Conservation (phyloP, 768 basidiomycete genomes). For the Suillus spraguei region DNA sequence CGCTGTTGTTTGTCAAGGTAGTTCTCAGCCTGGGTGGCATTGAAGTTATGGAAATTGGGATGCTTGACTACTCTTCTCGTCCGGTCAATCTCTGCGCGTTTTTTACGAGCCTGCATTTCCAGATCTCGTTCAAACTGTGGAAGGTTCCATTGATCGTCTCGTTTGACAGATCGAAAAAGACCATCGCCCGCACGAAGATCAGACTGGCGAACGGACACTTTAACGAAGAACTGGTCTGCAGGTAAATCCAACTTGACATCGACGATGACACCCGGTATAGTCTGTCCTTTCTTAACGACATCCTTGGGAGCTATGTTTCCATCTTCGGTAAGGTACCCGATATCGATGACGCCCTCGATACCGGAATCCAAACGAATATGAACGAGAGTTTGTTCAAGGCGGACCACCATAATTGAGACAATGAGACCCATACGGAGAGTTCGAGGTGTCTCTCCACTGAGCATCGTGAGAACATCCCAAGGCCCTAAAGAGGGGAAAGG, state of each 20-base stretch:
- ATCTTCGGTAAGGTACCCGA: conserved; percentile 59
- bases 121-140: conserved; percentile 64
- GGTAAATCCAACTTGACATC: conserved; percentile 64
- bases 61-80: conserved; percentile 92
- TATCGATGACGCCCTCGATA: conserved; percentile 77
- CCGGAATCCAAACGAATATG: conserved; percentile 89
- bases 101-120: conserved; percentile 79
- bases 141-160: conserved; percentile 67
- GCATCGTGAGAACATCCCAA: conserved; percentile 92
- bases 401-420: conserved; percentile 71
- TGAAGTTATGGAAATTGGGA: conserved; percentile 97
- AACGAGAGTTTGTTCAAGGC: conserved; percentile 53
- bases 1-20: conserved; percentile 88
- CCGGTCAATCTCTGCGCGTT: conserved; percentile 78
- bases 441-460: conserved; percentile 85
- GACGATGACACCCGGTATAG: conserved; percentile 78
- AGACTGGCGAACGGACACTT: conserved; percentile 67
- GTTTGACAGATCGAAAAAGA: conserved; percentile 58
- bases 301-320: conserved; percentile 42
- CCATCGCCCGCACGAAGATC: conserved; percentile 68
- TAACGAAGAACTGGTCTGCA: conserved; percentile 66
- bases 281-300: conserved; percentile 75
- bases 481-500: conserved; percentile 63
- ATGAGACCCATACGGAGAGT: conserved; percentile 82
- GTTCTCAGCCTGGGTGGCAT: conserved; percentile 84